phyloP scores from a whole-genome alignment of 176 grass and related monocot species.

The Oryza meyeriana region DNA sequence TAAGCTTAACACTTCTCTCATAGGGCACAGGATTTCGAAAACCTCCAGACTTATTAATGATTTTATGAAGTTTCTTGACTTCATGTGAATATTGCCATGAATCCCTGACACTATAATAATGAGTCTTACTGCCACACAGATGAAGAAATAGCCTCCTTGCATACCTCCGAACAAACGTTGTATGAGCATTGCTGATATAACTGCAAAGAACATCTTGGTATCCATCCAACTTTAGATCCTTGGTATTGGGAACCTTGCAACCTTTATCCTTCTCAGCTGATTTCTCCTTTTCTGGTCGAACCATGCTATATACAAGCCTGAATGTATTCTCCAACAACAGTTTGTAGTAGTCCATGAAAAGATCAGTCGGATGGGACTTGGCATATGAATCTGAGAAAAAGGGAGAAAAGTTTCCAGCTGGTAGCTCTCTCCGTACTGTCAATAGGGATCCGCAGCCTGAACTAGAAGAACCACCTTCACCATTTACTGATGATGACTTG shows the following conservation, averaged over 20 bases:
- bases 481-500: slow-evolving; percentile 67
- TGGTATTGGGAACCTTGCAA: slow-evolving; percentile 59
- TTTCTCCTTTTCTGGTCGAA: slow-evolving; percentile 96
- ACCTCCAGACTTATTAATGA: slow-evolving; percentile 84
- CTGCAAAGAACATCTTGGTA: slow-evolving; percentile 96
- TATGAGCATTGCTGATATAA: slow-evolving; percentile 97
- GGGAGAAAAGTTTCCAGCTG: slow-evolving; percentile 95
- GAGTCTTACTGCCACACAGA: slow-evolving; percentile 93
- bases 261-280: slow-evolving; percentile 77
- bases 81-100: slow-evolving; percentile 88
- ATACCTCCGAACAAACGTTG: slow-evolving; percentile 88
- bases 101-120: slow-evolving; percentile 93
- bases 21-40: slow-evolving; percentile 91
- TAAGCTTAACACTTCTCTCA: slow-evolving; percentile 71
- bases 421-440: slow-evolving; percentile 78
- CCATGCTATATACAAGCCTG: slow-evolving; percentile 93
- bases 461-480: slow-evolving; percentile 57
- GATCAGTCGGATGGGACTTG: slow-evolving; percentile 89
- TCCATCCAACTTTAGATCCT: slow-evolving; percentile 95
- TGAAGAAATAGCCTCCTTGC: slow-evolving; percentile 98
- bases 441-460: slow-evolving; percentile 88
- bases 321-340: slow-evolving; percentile 93
- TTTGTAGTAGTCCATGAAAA: slow-evolving; percentile 89
- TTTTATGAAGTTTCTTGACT: slow-evolving; percentile 82
- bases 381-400: slow-evolving; percentile 98